A percentile compares a stretch with the other conserved stretches of the same genome.
Evolutionary conservation across 2,329 filamentous ascomycete genomes (phyloP).

Genomic region (Aspergillus vadensis): DNA sequence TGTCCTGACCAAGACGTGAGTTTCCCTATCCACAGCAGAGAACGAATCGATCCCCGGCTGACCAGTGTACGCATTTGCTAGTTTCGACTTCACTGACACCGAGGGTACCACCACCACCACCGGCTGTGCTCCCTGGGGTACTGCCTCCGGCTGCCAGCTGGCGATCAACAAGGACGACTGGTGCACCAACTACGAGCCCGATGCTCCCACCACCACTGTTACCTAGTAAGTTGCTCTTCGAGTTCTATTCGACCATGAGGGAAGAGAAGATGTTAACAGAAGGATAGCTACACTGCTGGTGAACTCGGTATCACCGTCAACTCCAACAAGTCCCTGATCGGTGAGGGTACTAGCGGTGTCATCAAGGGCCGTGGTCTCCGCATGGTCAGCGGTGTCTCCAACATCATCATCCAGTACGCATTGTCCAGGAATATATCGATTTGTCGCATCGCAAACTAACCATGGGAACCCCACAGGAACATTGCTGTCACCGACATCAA

Average conservation of each 20-base stretch:
- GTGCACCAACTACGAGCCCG: slow-evolving; percentile 62
- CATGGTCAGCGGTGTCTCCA: slow-evolving; percentile 50
- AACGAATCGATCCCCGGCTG: background rate
- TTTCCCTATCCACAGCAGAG: background rate
- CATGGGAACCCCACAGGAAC: slow-evolving; percentile 36
- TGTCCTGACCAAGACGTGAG: slow-evolving; percentile 40
- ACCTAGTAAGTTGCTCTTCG: slow-evolving; percentile 24
- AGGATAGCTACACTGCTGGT: slow-evolving; percentile 53
- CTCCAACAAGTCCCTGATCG: slow-evolving; percentile 61
- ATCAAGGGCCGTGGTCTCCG: slow-evolving; percentile 62
- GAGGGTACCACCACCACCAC: slow-evolving; percentile 47
- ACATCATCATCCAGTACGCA: slow-evolving; percentile 59
- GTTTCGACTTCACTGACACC: slow-evolving; percentile 24
- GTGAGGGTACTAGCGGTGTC: slow-evolving; percentile 54
- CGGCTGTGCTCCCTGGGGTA: slow-evolving; percentile 61
- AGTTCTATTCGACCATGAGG: too few species aligned
- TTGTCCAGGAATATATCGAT: too few species aligned
- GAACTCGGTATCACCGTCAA: slow-evolving; percentile 54
- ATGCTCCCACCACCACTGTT: slow-evolving; percentile 49
- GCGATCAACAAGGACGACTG: slow-evolving; percentile 63
- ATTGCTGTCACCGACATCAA: slow-evolving; percentile 58
- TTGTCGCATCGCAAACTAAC: too few species aligned
- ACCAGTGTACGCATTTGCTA: background rate
- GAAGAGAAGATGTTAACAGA: background rate
- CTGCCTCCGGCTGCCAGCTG: slow-evolving; percentile 56